Percentiles rank a stretch among this genome's conserved stretches.
Conservation (phyloP, 495 filamentous ascomycete species). For the Penicillium psychrofluorescens region DNA sequence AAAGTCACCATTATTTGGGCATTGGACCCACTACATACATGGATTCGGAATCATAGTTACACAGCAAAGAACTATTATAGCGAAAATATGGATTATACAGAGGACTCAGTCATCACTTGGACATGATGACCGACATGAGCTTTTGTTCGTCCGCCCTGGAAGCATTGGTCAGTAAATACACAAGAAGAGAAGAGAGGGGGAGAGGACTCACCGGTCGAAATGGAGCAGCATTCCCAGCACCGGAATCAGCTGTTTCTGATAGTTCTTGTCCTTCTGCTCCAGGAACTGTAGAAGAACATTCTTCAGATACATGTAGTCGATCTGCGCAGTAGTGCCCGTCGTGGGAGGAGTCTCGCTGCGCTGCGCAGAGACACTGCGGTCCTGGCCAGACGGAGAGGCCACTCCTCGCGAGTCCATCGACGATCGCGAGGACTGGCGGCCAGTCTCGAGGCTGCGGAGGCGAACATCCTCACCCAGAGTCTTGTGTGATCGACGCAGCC, state of each 20-base stretch:
- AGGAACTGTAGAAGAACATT: constrained; percentile 92
- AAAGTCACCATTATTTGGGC: neutral
- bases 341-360: constrained; percentile 33
- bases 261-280: constrained; percentile 87
- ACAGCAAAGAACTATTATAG: constrained; percentile 4
- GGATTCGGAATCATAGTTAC: neutral
- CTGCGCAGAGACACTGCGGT: constrained; percentile 33
- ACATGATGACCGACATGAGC: constrained; percentile 74
- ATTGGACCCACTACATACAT: neutral
- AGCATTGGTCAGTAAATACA: constrained; percentile 3
- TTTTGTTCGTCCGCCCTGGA: constrained; percentile 76
- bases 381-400: constrained; percentile 28
- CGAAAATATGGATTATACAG: constrained; percentile 10
- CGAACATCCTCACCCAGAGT: constrained; percentile 36
- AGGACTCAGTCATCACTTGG: constrained; percentile 20
- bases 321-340: constrained; percentile 16
- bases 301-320: constrained; percentile 87
- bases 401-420: constrained; percentile 55
- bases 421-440: constrained; percentile 50
- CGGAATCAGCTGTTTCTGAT: constrained; percentile 84
- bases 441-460: constrained; percentile 32
- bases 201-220: constrained; percentile 69
- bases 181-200: neutral
- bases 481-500: constrained; percentile 66
- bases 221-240: constrained; percentile 85